These are phyloP conservation scores for Populus nigra DNA, from an alignment of 345 rosid species.

Conservation along the genomic window DNA sequence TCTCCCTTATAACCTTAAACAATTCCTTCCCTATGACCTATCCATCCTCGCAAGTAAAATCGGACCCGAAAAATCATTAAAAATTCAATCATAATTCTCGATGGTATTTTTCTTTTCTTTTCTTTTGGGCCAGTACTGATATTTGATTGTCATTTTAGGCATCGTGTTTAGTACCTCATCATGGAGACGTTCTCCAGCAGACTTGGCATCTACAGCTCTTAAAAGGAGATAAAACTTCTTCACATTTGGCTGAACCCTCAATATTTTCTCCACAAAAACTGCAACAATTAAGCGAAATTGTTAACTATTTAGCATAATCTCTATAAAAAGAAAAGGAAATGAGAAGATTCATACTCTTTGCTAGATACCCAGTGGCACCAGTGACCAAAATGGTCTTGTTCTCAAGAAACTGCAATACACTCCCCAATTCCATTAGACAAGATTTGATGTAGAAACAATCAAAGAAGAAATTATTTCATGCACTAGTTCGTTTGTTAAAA, in stretches of 20 bases:
- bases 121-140: too few species aligned
- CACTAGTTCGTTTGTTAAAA: background rate
- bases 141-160: background rate
- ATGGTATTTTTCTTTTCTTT: too few species aligned
- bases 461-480: background rate
- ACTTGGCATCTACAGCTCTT: conserved; percentile 19
- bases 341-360: conserved; percentile 28
- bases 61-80: background rate
- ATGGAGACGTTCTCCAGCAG: conserved; percentile 10
- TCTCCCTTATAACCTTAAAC: conserved; percentile 17
- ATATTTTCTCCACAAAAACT: conserved; percentile 24
- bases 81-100: background rate
- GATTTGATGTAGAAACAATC: background rate
- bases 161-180: conserved; percentile 11
- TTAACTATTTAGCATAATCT: background rate
- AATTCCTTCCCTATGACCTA: conserved; percentile 28
- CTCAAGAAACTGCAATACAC: conserved; percentile 28
- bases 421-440: conserved; percentile 27
- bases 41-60: background rate
- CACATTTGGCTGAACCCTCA: conserved; percentile 26
- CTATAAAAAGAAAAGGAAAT: background rate
- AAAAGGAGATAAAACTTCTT: conserved; percentile 28
- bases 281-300: background rate
- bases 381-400: conserved; percentile 41
- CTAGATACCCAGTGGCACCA: conserved; percentile 47